Evolutionary conservation across 2,329 filamentous ascomycete species (phyloP), one percentile per base, ranked within the genome.

Genomic region (Verticillium isaacii): DNA sequence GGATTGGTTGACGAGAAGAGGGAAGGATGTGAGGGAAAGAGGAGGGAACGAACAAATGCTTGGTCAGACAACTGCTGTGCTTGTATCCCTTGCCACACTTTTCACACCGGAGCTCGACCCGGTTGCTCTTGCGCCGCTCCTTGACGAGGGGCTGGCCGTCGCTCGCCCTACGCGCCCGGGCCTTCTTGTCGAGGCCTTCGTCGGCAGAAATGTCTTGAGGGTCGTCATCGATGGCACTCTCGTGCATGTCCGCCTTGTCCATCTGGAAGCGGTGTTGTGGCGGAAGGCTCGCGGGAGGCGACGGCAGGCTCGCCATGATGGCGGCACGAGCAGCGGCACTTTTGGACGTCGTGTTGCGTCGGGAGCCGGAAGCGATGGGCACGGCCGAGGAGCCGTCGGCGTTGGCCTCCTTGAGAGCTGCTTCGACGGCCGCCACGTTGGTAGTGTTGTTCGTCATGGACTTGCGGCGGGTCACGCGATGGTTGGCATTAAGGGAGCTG

Each of bases 71-170:
- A 83, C 95, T 98, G 88, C 93, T 96, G 85, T 99, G 95, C 88
- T 99, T 99, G 87, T 99, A 99, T 80, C 93, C 93, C 85, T 99
- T 99, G 78, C 94, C 94, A 83, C 95, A 99, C 79, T 93, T 94
- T 75, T 97, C 92, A 82, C 95, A 99, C 78, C 91, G 92, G 74
- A 99, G 87, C 77, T 98, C 94, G 72, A 89, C 87, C 72, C 88
- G 86, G 79, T 87, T 90, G 77, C 86, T 85, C 80, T 92, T 93
- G 81, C 93, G 93, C 78, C 85, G 84, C 69, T 90, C 89, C 78
- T 95, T 96, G 70, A 84, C 81, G 65, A 94, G 82, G 69, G 90
- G 88, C 68, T 94, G 91, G 65, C 93, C 93, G 74, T 98, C 94
- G 75, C 93, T 97, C 64, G 93, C 90, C 75, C 82, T 85, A 70